Evolutionary conservation across 139 green algal species (phyloP), one percentile per base, ranked within the genome.

Genomic region (Volvox reticuliferus): DNA sequence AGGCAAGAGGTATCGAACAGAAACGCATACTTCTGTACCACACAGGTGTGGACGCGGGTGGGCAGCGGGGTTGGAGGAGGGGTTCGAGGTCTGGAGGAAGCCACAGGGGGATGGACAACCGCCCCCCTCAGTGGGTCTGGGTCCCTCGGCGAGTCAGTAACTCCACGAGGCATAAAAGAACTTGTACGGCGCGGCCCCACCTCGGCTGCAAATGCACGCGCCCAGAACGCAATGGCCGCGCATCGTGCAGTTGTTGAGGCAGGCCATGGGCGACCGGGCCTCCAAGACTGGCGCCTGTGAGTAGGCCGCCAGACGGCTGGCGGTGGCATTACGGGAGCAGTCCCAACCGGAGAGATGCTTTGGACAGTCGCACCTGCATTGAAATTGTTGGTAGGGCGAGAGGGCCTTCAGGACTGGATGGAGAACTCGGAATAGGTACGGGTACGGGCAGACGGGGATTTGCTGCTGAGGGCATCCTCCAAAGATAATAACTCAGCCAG

Each of bases 191-290:
- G 9, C 67, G 0, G 0, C 14, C 84, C 0, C 68, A 89, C 84
- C 84, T 73, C 69, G 13, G 36, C 12, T 69, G 84, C 84, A 89
- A 22, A 82, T 30, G 36, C 84, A 89, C 16, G 69, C 28, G 30
- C 84, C 84, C 14, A 67, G 12, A 0, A 50, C 36, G 69, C 84
- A 89, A 0, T 20, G 20, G 6, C 84, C 84, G 32, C 69, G 68
- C n/a, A 44, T 20, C 6, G 28, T 89, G 84, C 84, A 89, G 69
- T 55, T 20, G 69, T 89, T 89, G 69, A 89, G 68, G 84, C 84
- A 89, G 69, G 68, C 28, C n/a, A 82, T 62, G 28, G 82, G 82
- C 6, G 12, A 32, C 14, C 33, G 22, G n/a, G 35, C 22, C 82
- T 88, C 82, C 26, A 6, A 14, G 22, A 17, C 22, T n/a, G 33